Base-by-base conservation (phyloP, 176 grass and related monocot genomes). In the Elaeis guineensis region DNA sequence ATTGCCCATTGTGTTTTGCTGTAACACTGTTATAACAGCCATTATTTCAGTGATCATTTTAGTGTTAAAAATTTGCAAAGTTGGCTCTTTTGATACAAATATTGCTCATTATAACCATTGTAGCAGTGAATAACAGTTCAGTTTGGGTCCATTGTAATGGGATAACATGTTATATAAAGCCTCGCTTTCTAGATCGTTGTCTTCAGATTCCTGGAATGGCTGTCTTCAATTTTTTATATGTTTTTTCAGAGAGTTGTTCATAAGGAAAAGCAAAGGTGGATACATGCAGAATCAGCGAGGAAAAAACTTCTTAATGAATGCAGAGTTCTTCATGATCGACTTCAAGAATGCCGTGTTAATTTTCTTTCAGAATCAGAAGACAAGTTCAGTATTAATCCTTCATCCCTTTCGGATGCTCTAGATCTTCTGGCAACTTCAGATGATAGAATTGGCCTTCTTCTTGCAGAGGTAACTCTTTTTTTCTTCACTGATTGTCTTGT, bases 231-330 rank as follows among this genome's bases (percentile, higher is more conserved):
- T 69, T 39, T 39, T 28, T 4, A 17, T 55, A 20, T 1, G 14
- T 52, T 64, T 55, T 54, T 20, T 24, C 66, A 98, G 94, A 82
- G 79, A 75, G 61, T 73, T 72, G 71, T 93, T 67, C 75, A 76
- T 20, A 74, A 69, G 59, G 79, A 83, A 50, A 89, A 73, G 16
- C 84, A 79, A 55, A 71, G 53, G 54, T 81, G 78, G 70, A 51
- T 69, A 54, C 61, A 65, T 48, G 61, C 49, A 54, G 89, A 76
- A 68, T 65, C 67, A 53, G 81, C 84, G 25, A 69, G 63, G 65
- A 71, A 63, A 69, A 92, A 83, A 67, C 54, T 93, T 83, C 84
- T 98, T 67, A 76, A 71, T 0, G 94, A 98, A 76, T 98, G 94
- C 61, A 71, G 59, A 79, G 39, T 83, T 59, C 85, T 93, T 53